Conservation (phyloP, 768 basidiomycete species). For the Lactifluus subvellereus region DNA sequence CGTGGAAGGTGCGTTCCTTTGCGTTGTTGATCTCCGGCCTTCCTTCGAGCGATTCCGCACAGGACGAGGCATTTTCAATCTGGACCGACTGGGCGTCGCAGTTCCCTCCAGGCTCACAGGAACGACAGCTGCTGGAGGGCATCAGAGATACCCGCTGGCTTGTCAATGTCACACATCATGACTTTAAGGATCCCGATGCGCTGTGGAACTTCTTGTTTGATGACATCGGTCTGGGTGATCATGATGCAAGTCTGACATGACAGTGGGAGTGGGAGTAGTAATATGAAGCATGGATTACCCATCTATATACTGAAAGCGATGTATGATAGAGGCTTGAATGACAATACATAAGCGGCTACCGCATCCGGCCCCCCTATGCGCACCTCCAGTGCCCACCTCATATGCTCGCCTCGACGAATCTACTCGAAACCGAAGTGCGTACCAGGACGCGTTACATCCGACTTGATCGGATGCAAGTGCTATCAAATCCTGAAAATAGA, state of each 20-base stretch:
- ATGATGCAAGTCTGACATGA: slow-evolving; percentile 2
- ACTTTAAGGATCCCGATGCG: slow-evolving; percentile 72
- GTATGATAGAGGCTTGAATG: slow-evolving; percentile 1
- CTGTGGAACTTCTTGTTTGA: slow-evolving; percentile 82
- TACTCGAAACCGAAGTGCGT: background rate
- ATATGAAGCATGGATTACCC: background rate
- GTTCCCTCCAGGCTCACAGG: slow-evolving; percentile 69
- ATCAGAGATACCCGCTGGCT: slow-evolving; percentile 79
- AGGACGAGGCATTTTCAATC: slow-evolving; percentile 96
- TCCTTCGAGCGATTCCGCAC: background rate
- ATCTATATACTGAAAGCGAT: background rate
- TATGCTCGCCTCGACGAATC: background rate
- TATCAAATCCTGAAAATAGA: background rate
- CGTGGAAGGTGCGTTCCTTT: slow-evolving; percentile 77
- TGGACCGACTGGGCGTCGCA: slow-evolving; percentile 94
- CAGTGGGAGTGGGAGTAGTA: background rate
- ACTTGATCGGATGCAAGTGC: background rate
- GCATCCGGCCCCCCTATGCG: too few relatives aligned
- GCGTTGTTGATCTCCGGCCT: slow-evolving; percentile 1
- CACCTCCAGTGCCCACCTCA: too few relatives aligned
- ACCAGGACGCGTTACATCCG: background rate
- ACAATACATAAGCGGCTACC: too few relatives aligned
- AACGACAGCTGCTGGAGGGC: slow-evolving; percentile 64
- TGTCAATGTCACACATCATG: slow-evolving; percentile 88
- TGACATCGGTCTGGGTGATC: slow-evolving; percentile 16